phyloP scores from a whole-genome alignment of 192 early-diverging fungal genomes.

The Funneliformis mosseae region DNA sequence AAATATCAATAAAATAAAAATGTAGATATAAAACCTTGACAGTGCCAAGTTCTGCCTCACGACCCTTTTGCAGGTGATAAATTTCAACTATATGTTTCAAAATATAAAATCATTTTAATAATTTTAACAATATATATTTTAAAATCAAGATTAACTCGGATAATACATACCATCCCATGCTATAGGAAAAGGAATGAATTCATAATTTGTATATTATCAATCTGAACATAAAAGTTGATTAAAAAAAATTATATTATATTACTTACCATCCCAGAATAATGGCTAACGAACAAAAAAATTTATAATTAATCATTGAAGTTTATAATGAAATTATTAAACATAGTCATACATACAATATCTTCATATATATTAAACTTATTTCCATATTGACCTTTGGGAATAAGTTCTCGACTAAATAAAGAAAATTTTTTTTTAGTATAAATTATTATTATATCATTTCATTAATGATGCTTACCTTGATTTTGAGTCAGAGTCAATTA shows the following conservation, averaged over 20 bases:
- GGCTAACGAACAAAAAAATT: constrained; percentile 40
- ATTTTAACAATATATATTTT: neutral
- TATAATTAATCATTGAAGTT: neutral
- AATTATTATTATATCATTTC: no score
- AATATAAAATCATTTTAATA: neutral
- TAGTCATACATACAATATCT: constrained; percentile 61
- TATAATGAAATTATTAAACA: constrained; percentile 51
- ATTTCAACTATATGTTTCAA: constrained; percentile 74
- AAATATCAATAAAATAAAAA: neutral
- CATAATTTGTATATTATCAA: constrained; percentile 7
- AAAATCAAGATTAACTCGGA: neutral
- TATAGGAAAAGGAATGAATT: constrained; percentile 9
- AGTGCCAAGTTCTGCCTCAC: constrained; percentile 57
- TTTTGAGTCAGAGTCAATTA: constrained; percentile 66
- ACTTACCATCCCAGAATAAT: constrained; percentile 55
- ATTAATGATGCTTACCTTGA: constrained; percentile 30
- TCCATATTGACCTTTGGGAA: constrained; percentile 56
- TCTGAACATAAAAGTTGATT: neutral
- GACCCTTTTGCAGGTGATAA: constrained; percentile 90
- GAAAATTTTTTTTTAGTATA: neutral
- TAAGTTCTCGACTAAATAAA: constrained; percentile 51
- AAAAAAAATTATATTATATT: constrained; percentile 17
- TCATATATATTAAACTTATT: constrained; percentile 87
- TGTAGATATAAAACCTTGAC: constrained; percentile 40
- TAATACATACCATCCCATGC: constrained; percentile 47